Conservation (phyloP, 192 early-diverging fungal species). For the Neocallimastix lanati region DNA sequence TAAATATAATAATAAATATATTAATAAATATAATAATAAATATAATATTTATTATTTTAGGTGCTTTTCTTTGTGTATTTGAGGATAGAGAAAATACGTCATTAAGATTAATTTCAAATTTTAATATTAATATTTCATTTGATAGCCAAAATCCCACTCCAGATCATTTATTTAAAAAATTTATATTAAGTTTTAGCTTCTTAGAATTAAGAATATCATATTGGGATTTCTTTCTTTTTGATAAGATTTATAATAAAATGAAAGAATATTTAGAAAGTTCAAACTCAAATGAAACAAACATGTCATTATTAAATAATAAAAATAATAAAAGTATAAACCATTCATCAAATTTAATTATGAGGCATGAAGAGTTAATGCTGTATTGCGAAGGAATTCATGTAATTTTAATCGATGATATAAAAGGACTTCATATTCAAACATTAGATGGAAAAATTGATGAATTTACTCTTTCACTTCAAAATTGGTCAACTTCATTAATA, state of each 20-base stretch:
- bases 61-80: slow-evolving; percentile 64
- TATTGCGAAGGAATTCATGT: slow-evolving; percentile 48
- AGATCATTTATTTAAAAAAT: slow-evolving; percentile 7
- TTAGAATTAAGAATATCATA: slow-evolving; percentile 1
- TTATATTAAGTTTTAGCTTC: neutral
- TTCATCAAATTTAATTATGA: slow-evolving; percentile 9
- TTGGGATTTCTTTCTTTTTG: neutral
- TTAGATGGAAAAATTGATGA: slow-evolving; percentile 66
- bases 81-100: slow-evolving; percentile 58
- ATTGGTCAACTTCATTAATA: slow-evolving; percentile 50
- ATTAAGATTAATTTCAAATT: slow-evolving; percentile 76
- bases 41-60: neutral
- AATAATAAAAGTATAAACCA: neutral
- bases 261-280: slow-evolving; percentile 25
- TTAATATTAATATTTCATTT: slow-evolving; percentile 65
- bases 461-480: slow-evolving; percentile 53
- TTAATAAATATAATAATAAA: too few species aligned
- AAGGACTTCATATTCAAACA: slow-evolving; percentile 70
- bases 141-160: slow-evolving; percentile 47
- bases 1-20: too few species aligned
- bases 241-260: neutral
- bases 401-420: slow-evolving; percentile 83
- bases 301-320: neutral
- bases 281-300: neutral
- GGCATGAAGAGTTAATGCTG: slow-evolving; percentile 21